Evolutionary conservation across 352 stramenopile species (phyloP), one percentile per base, ranked within the genome.

Genomic region (Peronospora farinosa): DNA sequence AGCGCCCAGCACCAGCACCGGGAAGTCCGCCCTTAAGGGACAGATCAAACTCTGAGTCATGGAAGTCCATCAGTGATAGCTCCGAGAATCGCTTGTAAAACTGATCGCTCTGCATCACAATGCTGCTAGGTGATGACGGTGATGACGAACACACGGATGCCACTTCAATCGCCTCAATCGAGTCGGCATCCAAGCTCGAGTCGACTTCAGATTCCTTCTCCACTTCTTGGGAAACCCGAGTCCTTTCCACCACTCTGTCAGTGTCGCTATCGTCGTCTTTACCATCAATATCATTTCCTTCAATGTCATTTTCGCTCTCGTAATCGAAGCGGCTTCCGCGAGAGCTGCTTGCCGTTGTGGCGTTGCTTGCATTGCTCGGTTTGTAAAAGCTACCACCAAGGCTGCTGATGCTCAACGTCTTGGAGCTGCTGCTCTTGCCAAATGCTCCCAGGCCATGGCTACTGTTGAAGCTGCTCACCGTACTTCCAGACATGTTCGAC

Each of bases 31-130:
- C 70, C 43, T 69, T 64, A 30, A 80, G 52, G 1, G 67, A 62
- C 19, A 86, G 49, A 3, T 74, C 58, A 44, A 74, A 86, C 42
- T 80, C 73, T 11, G 70, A 83, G 63, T 86, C 75, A 58, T 86
- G 72, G 59, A 86, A 84, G 36, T 78, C 69, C 39, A 67, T 66
- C 21, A 82, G 63, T n/a, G 71, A 77, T 2, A 76, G 6, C 51
- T 78, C 68, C 5, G 68, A 78, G 35, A 78, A 72, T 6, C 68
- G 68, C 27, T 69, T 63, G 49, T 72, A 72, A 40, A 75, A 74
- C 42, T 67, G 59, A 35, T 76, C 59, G 17, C 54, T 67, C 46
- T 64, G 40, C 41, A 70, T 53, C 21, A 67, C 57, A 10, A 44
- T 46, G 23, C 57, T 74, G 38, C 60, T 74, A 0, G 65, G 63